phyloP scores from a whole-genome alignment of 2,329 filamentous ascomycete species.

The Ophiocordyceps australis region DNA sequence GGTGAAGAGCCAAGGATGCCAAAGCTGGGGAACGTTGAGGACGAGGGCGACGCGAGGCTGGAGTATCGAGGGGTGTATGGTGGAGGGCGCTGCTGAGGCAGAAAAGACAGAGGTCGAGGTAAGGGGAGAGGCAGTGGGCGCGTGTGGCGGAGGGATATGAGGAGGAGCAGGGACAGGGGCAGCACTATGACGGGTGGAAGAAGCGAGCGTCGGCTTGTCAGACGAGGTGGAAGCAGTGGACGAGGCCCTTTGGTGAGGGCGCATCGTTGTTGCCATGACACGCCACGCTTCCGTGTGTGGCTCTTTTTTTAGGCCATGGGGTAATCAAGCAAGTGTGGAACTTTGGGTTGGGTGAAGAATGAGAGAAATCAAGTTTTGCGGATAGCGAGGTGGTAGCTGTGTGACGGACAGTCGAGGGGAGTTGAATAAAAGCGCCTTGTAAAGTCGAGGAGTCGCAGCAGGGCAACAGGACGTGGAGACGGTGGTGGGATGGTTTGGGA shows the following conservation, averaged over 20 bases:
- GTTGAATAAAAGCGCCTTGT: too few relatives aligned
- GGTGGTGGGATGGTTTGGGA: too few relatives aligned
- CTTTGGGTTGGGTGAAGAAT: background rate
- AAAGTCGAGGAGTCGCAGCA: too few relatives aligned
- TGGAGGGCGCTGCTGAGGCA: conserved; percentile 1
- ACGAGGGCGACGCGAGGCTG: conserved; percentile 66
- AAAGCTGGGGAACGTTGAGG: conserved; percentile 52
- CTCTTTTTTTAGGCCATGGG: conserved; percentile 9
- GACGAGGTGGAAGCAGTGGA: conserved; percentile 3
- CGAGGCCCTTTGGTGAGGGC: conserved; percentile 6
- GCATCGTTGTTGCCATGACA: conserved; percentile 7
- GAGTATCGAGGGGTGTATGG: conserved; percentile 26
- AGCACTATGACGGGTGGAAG: background rate
- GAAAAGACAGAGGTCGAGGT: background rate
- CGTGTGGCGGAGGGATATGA: background rate
- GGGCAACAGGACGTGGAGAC: too few relatives aligned
- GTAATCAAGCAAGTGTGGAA: background rate
- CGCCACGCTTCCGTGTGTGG: too few relatives aligned
- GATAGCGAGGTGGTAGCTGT: too few relatives aligned
- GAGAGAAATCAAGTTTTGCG: too few relatives aligned
- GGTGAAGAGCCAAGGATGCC: conserved; percentile 56
- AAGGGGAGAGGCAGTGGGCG: background rate
- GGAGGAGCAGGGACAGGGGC: background rate
- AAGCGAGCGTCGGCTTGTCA: conserved; percentile 1
- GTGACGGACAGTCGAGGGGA: too few relatives aligned